Base-by-base conservation (phyloP, 805 yeast genomes). In the Kuraishia capsulata region DNA sequence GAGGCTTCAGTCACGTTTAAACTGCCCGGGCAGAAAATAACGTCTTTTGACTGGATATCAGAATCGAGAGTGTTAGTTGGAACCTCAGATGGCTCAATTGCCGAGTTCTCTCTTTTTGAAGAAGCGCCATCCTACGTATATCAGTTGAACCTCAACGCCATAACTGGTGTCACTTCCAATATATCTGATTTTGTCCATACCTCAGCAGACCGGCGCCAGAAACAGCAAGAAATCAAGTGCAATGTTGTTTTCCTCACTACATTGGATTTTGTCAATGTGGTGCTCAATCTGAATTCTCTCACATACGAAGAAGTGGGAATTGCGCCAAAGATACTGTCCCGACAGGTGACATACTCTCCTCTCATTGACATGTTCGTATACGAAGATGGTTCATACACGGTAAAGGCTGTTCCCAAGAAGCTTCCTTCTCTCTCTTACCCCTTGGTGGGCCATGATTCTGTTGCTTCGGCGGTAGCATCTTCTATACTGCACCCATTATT, bases 11-110 rank as follows among this genome's bases (percentile, higher is more conserved):
- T 46, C 6, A 44, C 44, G 4, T 38, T 56, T 4, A 38, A 35
- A 24, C 16, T 56, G 3, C 46, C 51, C 1, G 46, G 43, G 11
- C 42, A 48, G 19, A 37, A 37, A 3, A 44, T 52, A 17, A 38
- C 45, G 13, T 46, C 54, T 4, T 48, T 55, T 28, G 53, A 56
- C 19, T 57, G 62, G 55, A 42, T 50, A 4, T 49, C 62, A 11
- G 41, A 45, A n/a, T 31, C 43, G 5, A 43, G 48, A 2, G 17
- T 59, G 11, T 26, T 48, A 1, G 40, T 50, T 28, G 62, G 61
- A 3, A 44, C 56, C 20, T 43, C 46, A 8, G 44, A 46, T 28
- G 64, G 64, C 4, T 46, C 42, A 17, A 39, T 59, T 11, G 54
- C 54, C 0, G 56, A 55, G 35, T 44, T 51, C 39, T 48, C 53